phyloP scores from a whole-genome alignment of 352 stramenopile genomes.

The Phytophthora pistaciae region DNA sequence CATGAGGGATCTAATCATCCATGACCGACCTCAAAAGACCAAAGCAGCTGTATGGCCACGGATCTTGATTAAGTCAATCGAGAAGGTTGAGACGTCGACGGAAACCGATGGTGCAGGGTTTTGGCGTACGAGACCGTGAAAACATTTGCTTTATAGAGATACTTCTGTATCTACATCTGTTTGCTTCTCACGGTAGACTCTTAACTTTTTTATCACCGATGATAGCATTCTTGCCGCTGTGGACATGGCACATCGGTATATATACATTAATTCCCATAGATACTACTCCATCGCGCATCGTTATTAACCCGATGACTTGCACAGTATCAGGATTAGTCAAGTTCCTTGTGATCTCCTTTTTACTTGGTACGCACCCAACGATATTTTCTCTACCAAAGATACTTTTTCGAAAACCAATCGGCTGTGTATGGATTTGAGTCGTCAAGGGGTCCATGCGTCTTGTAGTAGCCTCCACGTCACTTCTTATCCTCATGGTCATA shows the following conservation, averaged over 20 bases:
- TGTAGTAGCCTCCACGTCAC: neutral
- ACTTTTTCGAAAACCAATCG: too few species aligned
- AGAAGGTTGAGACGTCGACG: neutral
- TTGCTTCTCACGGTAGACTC: neutral
- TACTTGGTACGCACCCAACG: too few species aligned
- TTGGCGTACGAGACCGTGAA: constrained; percentile 14
- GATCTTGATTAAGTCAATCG: constrained; percentile 8
- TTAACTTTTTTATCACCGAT: neutral
- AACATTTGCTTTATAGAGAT: constrained; percentile 10
- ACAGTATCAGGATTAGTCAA: too few species aligned
- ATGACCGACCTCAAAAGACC: constrained; percentile 14
- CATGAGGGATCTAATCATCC: constrained; percentile 22
- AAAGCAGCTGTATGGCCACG: constrained; percentile 14
- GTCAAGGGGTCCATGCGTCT: too few species aligned
- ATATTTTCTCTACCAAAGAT: too few species aligned
- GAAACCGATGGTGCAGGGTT: neutral
- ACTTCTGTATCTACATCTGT: too few species aligned
- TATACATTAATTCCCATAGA: too few species aligned
- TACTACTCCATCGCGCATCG: too few species aligned
- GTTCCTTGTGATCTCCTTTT: too few species aligned
- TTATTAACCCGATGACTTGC: too few species aligned
- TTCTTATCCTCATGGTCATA: neutral
- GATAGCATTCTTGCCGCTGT: too few species aligned
- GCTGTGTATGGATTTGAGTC: neutral
- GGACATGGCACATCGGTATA: too few species aligned